phyloP scores from a whole-genome alignment of 768 basidiomycete genomes.

The Lactifluus echinatus region DNA sequence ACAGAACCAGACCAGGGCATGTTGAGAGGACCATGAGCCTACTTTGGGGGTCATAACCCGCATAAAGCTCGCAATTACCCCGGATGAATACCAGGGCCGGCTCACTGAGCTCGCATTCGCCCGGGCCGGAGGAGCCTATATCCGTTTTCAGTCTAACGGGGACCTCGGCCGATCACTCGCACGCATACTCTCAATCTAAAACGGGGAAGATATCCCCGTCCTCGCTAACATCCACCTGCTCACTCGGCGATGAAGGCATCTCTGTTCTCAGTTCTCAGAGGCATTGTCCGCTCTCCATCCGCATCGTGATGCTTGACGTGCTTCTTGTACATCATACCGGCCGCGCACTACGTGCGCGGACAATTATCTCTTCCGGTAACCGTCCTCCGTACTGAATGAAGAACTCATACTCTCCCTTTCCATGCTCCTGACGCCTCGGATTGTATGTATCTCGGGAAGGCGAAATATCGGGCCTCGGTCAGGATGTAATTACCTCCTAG shows the following conservation, averaged over 20 bases:
- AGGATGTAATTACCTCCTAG: neutral
- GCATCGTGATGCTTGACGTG: conserved; percentile 8
- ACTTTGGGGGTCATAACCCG: too few relatives aligned
- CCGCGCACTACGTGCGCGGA: neutral
- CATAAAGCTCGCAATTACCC: too few relatives aligned
- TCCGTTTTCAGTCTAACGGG: too few relatives aligned
- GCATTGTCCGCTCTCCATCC: conserved; percentile 11
- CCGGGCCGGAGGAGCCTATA: too few relatives aligned
- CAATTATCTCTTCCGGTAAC: neutral
- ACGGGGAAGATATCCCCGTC: too few relatives aligned
- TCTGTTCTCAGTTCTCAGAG: neutral
- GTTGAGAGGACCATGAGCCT: neutral
- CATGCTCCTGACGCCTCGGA: neutral
- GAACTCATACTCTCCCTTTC: neutral
- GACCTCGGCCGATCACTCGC: too few relatives aligned
- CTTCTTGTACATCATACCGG: conserved; percentile 16
- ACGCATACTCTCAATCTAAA: too few relatives aligned
- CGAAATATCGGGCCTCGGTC: neutral
- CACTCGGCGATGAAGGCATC: neutral
- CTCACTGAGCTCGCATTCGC: too few relatives aligned
- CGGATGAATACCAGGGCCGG: too few relatives aligned
- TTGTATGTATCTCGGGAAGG: conserved; percentile 7
- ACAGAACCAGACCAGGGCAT: conserved; percentile 4
- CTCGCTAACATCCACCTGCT: neutral
- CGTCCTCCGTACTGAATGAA: neutral